These are phyloP conservation scores for Citrus hindsii DNA, from an alignment of 345 rosid species.

Conservation along the genomic window DNA sequence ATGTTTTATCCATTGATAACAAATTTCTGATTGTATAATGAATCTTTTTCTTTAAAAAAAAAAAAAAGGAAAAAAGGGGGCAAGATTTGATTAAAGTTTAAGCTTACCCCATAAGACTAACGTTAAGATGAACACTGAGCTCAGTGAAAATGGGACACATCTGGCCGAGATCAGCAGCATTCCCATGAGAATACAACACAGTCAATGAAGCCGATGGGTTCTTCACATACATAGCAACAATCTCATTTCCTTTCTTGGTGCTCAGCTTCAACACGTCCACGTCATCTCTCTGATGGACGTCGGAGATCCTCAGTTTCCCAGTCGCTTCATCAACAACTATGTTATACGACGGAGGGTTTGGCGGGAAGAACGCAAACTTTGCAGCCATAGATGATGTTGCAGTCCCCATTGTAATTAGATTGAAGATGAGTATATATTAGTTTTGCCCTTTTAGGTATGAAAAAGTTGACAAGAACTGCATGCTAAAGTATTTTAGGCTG, in stretches of 20 bases:
- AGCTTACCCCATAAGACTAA: conserved; percentile 82
- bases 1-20: neutral
- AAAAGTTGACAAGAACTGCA: conserved; percentile 15
- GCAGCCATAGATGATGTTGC: conserved; percentile 92
- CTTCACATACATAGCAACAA: conserved; percentile 61
- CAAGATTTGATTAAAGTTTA: neutral
- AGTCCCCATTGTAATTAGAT: conserved; percentile 51
- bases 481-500: neutral
- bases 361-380: conserved; percentile 89
- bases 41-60: neutral
- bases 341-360: conserved; percentile 78
- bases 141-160: conserved; percentile 62
- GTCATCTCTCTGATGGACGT: conserved; percentile 44
- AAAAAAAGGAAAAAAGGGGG: neutral
- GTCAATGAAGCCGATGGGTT: conserved; percentile 73
- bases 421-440: neutral
- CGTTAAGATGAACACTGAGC: conserved; percentile 69
- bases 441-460: neutral
- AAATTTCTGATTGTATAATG: neutral
- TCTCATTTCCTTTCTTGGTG: conserved; percentile 73
- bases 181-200: conserved; percentile 85
- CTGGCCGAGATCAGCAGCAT: conserved; percentile 90
- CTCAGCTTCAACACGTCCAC: conserved; percentile 60
- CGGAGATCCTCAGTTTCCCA: conserved; percentile 55
- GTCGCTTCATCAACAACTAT: conserved; percentile 47